Percentiles rank a stretch among this genome's conserved stretches.
phyloP scores from a whole-genome alignment of 805 yeast species.

The Saccharomycopsis capsularis region DNA sequence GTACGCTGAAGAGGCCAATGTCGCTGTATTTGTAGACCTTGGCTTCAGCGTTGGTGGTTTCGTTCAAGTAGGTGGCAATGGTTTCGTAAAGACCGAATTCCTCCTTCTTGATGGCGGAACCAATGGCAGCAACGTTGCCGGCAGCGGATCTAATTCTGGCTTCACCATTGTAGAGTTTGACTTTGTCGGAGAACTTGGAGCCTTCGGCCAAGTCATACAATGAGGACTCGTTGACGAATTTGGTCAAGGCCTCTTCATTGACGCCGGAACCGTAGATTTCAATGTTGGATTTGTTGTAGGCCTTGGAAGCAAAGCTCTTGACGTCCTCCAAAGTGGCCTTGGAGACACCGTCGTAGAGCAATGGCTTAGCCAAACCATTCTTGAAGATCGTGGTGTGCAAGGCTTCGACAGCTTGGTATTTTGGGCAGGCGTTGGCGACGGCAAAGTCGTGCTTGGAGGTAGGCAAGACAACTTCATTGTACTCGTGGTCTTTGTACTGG shows the following conservation, averaged over 20 bases:
- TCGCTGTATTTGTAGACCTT: conserved; percentile 60
- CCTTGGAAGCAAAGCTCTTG: conserved; percentile 55
- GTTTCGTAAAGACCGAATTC: conserved; percentile 63
- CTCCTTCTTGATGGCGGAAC: conserved; percentile 63
- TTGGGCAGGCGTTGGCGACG: conserved; percentile 45
- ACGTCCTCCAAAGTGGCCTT: conserved; percentile 58
- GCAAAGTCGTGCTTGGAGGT: conserved; percentile 58
- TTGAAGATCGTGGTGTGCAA: conserved; percentile 79
- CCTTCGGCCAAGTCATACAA: conserved; percentile 61
- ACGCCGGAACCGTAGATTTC: conserved; percentile 71
- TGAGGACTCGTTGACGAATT: conserved; percentile 60
- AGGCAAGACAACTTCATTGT: conserved; percentile 75
- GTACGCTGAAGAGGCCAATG: conserved; percentile 72
- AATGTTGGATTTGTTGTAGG: conserved; percentile 64
- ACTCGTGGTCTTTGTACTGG: conserved; percentile 76
- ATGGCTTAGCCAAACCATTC: conserved; percentile 79
- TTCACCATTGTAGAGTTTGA: conserved; percentile 51
- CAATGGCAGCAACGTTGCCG: conserved; percentile 68
- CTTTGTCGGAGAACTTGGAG: conserved; percentile 34
- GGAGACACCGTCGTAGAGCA: conserved; percentile 62
- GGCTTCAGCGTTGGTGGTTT: conserved; percentile 43
- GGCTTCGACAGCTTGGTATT: conserved; percentile 62
- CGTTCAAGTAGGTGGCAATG: conserved; percentile 61
- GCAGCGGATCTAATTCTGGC: conserved; percentile 62
- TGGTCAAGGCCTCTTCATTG: conserved; percentile 57